Percentiles rank a stretch among this genome's conserved stretches.
Conservation (phyloP, 2,329 filamentous ascomycete genomes). For the Monilinia fructicola region DNA sequence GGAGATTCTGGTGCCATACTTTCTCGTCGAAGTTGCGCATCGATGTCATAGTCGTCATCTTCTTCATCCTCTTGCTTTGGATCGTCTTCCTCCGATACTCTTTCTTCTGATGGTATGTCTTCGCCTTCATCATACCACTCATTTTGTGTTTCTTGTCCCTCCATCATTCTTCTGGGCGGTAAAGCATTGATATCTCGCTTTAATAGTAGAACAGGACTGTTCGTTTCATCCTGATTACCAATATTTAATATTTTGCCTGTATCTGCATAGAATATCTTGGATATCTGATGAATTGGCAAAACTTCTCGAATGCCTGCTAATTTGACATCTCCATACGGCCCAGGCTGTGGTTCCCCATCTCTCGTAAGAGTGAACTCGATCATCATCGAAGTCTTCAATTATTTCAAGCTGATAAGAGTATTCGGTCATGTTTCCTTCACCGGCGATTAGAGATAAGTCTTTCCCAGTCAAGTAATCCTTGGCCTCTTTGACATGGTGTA, state of each 20-base stretch:
- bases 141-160: constrained; percentile 40
- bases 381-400: constrained; percentile 70
- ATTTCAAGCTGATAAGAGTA: constrained; percentile 69
- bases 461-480: constrained; percentile 23
- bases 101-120: constrained; percentile 23
- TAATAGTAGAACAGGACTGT: constrained; percentile 66
- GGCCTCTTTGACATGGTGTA: constrained; percentile 17
- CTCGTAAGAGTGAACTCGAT: constrained; percentile 66
- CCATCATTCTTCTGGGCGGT: constrained; percentile 65
- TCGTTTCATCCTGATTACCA: constrained; percentile 62
- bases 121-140: constrained; percentile 30
- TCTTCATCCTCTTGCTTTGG: constrained; percentile 31
- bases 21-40: constrained; percentile 38
- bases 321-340: constrained; percentile 58
- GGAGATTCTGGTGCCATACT: constrained; percentile 30
- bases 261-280: constrained; percentile 76
- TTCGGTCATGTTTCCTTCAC: constrained; percentile 45
- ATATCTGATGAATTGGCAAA: constrained; percentile 69
- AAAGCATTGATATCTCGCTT: constrained; percentile 67
- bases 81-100: constrained; percentile 37
- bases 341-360: constrained; percentile 52
- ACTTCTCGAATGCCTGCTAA: constrained; percentile 65
- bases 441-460: constrained; percentile 30
- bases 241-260: constrained; percentile 75
- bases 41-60: constrained; percentile 41